Evolutionary conservation across 495 filamentous ascomycete species (phyloP).

Genomic region (Penicillium soppii): DNA sequence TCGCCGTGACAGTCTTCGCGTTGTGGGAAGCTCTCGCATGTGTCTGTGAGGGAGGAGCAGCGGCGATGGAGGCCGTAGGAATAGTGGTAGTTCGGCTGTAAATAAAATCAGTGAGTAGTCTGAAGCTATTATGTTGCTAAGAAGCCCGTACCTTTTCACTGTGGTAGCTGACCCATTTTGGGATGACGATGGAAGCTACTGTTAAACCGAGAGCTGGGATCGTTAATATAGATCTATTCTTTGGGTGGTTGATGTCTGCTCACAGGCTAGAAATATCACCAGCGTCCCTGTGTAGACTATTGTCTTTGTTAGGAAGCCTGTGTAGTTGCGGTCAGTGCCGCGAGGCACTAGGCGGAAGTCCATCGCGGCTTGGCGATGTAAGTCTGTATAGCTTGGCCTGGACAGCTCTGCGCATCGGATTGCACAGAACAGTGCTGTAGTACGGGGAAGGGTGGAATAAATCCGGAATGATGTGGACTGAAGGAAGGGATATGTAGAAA

Average conservation of each 20-base stretch:
- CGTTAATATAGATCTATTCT: background rate
- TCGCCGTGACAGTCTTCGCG: constrained; percentile 66
- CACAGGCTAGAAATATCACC: constrained; percentile 60
- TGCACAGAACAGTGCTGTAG: too few species aligned
- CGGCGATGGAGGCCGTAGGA: constrained; percentile 77
- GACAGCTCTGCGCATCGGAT: background rate
- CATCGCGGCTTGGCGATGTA: constrained; percentile 22
- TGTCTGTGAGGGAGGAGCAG: constrained; percentile 65
- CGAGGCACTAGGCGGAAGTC: constrained; percentile 46
- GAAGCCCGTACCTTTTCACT: constrained; percentile 51
- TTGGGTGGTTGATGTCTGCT: constrained; percentile 20
- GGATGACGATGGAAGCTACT: constrained; percentile 68
- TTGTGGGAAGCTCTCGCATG: constrained; percentile 58
- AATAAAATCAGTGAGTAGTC: background rate
- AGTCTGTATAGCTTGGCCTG: constrained; percentile 6
- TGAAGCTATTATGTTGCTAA: background rate
- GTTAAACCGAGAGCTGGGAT: constrained; percentile 72
- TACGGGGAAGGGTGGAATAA: too few species aligned
- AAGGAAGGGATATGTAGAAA: background rate
- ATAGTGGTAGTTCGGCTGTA: constrained; percentile 52
- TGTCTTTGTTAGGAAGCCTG: constrained; percentile 47
- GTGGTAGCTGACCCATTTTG: constrained; percentile 77
- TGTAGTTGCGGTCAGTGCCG: constrained; percentile 46
- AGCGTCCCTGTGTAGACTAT: constrained; percentile 60
- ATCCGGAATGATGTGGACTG: background rate